These are phyloP conservation scores for Plasmopara muralis DNA, from an alignment of 352 stramenopile species.

Conservation along the genomic window DNA sequence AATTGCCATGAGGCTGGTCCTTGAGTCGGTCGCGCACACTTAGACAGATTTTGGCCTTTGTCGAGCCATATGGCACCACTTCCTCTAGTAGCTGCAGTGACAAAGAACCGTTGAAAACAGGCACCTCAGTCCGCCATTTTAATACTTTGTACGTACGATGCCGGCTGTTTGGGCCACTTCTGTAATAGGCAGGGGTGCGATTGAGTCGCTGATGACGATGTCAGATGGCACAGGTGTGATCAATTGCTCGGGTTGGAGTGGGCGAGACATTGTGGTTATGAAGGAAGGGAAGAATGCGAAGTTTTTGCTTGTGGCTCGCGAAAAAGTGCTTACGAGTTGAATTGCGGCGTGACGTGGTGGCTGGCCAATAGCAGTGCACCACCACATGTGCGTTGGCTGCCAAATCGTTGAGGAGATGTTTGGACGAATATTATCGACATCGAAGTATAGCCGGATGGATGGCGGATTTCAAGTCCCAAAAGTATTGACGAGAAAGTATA, in stretches of 20 bases:
- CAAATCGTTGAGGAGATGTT: neutral
- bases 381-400: neutral
- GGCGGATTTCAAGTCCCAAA: too few species aligned
- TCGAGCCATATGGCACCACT: conserved; percentile 83
- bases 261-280: conserved; percentile 32
- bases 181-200: conserved; percentile 56
- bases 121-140: conserved; percentile 1
- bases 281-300: neutral
- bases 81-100: conserved; percentile 54
- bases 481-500: too few species aligned
- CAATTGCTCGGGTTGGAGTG: conserved; percentile 51
- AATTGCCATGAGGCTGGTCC: conserved; percentile 90
- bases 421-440: neutral
- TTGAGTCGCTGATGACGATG: conserved; percentile 78
- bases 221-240: conserved; percentile 68
- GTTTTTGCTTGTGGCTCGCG: conserved; percentile 21
- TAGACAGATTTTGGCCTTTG: conserved; percentile 92
- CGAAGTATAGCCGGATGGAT: too few species aligned
- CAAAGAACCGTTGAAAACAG: conserved; percentile 7
- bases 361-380: conserved; percentile 18
- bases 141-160: conserved; percentile 32
- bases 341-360: conserved; percentile 11
- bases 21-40: conserved; percentile 85
- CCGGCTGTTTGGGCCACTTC: conserved; percentile 53
- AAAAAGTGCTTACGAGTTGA: conserved; percentile 6